These are phyloP conservation scores for Centaurea solstitialis DNA, from an alignment of 129 eudicot genomes.

Conservation along the genomic window DNA sequence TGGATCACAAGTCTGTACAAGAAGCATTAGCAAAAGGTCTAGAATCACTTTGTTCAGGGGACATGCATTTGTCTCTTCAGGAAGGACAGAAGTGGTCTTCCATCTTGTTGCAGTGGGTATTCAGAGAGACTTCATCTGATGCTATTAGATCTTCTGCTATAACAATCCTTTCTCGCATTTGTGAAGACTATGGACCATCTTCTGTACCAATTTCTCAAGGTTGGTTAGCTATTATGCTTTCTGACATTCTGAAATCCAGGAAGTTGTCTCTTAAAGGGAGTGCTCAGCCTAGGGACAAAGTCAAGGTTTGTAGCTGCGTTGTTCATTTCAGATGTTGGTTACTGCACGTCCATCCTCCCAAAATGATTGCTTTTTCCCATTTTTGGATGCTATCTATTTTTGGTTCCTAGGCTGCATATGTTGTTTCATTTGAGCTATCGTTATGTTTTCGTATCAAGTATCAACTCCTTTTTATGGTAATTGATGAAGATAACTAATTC, in stretches of 20 bases:
- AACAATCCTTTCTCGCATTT: constrained; percentile 66
- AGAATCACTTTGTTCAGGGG: constrained; percentile 67
- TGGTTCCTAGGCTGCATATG: neutral
- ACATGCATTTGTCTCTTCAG: constrained; percentile 71
- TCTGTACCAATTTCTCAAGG: constrained; percentile 91
- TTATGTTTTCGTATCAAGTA: neutral
- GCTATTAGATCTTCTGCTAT: constrained; percentile 67
- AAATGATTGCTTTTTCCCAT: neutral
- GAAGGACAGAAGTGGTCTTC: constrained; percentile 93
- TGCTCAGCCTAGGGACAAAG: constrained; percentile 69
- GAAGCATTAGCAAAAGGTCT: constrained; percentile 88
- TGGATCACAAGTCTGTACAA: constrained; percentile 66
- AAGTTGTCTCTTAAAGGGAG: constrained; percentile 66
- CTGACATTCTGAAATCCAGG: constrained; percentile 58
- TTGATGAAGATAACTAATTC: constrained; percentile 19
- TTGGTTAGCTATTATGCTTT: constrained; percentile 83
- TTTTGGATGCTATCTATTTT: neutral
- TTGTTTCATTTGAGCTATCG: neutral
- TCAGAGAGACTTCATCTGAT: constrained; percentile 59
- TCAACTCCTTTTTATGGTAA: neutral
- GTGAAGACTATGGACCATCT: constrained; percentile 91
- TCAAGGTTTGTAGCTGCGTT: constrained; percentile 62
- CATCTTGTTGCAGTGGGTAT: constrained; percentile 75
- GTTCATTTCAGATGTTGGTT: constrained; percentile 7
- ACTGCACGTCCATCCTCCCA: constrained; percentile 1